Evolutionary conservation across 2,329 filamentous ascomycete genomes (phyloP), one percentile per base, ranked within the genome.

Genomic region (Eutypa lata): DNA sequence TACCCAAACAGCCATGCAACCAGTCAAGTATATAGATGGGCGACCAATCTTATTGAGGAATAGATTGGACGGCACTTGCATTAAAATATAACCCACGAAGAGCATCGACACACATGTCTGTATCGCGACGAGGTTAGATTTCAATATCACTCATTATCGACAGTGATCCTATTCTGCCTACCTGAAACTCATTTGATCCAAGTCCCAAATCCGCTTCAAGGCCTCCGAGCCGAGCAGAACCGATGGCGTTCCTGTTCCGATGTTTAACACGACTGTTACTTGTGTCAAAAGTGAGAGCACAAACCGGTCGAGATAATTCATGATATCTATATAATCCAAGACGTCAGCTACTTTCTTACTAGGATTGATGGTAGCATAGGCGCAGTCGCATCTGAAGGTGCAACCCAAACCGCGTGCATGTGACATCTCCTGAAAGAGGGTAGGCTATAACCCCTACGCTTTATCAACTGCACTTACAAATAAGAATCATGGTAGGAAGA

Each of bases 301-400:
- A 19, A 18, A 66, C 68, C 62, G 62, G 43, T 85, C 82, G 13
- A 88, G 70, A 63, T 87, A 88, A 61, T 88, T 88, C 73, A 88
- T 73, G 59, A 88, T 84, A 59, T 88, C 40, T 22, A 14, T 44
- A 8, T 14, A 13, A 24, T 19, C 88, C 74, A 19, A 22, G 40
- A 22, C 2, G 21, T 24, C 8, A 44, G 40, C 21, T 18, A 8
- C 40, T 24, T 38, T 16, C n/a, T 18, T 18, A 7, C 31, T 35
- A 14, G n/a, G n/a, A n/a, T n/a, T n/a, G n/a, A n/a, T n/a, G n/a
- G n/a, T n/a, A n/a, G n/a, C n/a, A n/a, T n/a, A n/a, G n/a, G n/a
- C n/a, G n/a, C n/a, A n/a, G n/a, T n/a, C n/a, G n/a, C n/a, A n/a
- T n/a, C n/a, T n/a, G n/a, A n/a, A n/a, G n/a, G n/a, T n/a, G n/a